Base-by-base conservation (phyloP, 2,329 filamentous ascomycete genomes). In the Phialophora expanda region DNA sequence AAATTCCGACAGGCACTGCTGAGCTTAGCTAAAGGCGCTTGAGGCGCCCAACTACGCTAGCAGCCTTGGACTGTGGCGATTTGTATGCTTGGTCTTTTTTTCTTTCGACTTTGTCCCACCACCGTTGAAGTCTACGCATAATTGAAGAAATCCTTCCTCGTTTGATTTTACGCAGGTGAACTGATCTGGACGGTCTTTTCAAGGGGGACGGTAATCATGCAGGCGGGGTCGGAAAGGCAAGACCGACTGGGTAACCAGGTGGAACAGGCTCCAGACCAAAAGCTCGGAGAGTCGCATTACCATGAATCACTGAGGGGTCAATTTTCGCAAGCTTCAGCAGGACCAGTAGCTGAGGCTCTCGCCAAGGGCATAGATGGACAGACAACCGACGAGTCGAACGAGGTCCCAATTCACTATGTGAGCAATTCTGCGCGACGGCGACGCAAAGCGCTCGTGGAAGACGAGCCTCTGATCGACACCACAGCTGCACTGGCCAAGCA, bases 381-480 rank as follows among this genome's bases (percentile, higher is more conserved):
- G 3, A 17, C n/a, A n/a, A 26, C 22, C 26, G 28, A 28, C 20
- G 44, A 20, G 20, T 38, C 28, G 7, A 24, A 41, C 12, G 58
- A 61, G 9, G 17, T 61, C n/a, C 58, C 58, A 14, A 53, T 61
- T 24, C 46, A 61, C 30, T 61, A 53, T 20, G 58, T 48, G 38
- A 61, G 30, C 38, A 65, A 56, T 14, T 50, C 38, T 5, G 56
- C 57, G 7, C 30, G 41, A 12, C 55, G 41, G 34, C 38, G 48
- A 48, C 50, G 55, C 12, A 58, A 46, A 51, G 44, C n/a, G n/a
- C 12, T 38, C 34, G 17, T 59, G 1, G 66, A 67, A 7, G 62
- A 67, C 2, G 68, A 69, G 46, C 71, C 69, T 30, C 65, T 72
- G 9, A 44, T 72, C 26, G 71, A 72, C 55, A 70, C 61, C 6